Conservation (phyloP, 805 yeast genomes). For the Barnettozyma sucrosica region DNA sequence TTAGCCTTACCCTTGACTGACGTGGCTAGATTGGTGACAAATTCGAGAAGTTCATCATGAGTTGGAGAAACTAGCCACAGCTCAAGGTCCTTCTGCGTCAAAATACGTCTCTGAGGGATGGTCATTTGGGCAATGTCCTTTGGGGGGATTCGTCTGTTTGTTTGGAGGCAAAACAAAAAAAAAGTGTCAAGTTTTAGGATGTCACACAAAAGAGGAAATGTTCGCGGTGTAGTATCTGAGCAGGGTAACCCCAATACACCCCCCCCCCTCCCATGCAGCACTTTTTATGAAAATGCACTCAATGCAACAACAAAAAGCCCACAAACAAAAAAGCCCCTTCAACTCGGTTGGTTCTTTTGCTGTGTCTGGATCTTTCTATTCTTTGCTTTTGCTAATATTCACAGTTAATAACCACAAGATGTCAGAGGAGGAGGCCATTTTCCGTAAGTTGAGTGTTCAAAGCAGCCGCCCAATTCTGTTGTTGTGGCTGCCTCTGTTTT, state of each 20-base stretch:
- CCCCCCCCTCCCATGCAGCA: not conserved
- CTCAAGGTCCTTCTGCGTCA: constrained; percentile 53
- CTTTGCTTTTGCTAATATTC: not conserved
- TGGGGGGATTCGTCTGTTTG: too few species aligned
- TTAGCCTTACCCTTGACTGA: constrained; percentile 59
- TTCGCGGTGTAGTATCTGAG: not conserved
- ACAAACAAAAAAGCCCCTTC: not conserved
- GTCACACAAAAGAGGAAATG: not conserved
- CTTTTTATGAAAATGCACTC: not conserved
- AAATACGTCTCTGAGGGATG: constrained; percentile 38
- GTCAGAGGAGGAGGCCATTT: constrained; percentile 36
- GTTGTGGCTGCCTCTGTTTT: not conserved
- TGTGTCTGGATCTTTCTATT: not conserved
- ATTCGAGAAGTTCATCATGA: constrained; percentile 44
- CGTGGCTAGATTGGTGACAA: constrained; percentile 51
- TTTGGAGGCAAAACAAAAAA: not conserved
- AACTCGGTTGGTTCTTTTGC: not conserved
- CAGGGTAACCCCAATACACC: constrained; percentile 1
- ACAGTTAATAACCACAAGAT: not conserved
- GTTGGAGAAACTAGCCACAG: constrained; percentile 51
- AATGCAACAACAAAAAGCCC: not conserved
- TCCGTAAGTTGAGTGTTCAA: constrained; percentile 27
- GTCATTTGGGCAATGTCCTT: not conserved
- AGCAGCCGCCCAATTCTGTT: not conserved
- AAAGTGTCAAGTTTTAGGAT: not conserved